Base-by-base conservation (phyloP, 148 eudicot genomes). In the Camellia lanceoleosa region DNA sequence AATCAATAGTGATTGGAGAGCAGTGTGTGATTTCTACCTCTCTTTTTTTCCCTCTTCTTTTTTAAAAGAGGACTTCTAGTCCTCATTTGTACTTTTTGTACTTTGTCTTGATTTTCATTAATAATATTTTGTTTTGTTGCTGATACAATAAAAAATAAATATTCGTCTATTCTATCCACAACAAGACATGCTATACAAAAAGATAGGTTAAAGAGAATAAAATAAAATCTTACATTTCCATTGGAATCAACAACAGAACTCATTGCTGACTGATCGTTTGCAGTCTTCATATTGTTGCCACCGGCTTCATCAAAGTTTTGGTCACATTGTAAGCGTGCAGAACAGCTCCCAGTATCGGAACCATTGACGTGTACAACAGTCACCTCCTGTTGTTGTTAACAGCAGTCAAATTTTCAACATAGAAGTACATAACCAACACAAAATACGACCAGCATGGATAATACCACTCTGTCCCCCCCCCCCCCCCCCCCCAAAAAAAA, bases 311-410 rank as follows among this genome's bases (percentile, higher is more conserved):
- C 79, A 7, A 49, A 74, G 79, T 80, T 83, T 63, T 68, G 43
- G 30, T 84, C 68, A 67, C 49, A 54, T 68, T 86, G 74, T 38
- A 68, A 71, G 79, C 58, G 79, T 70, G 58, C 68, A 44, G 75
- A 64, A 70, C 74, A 73, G 54, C 62, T 68, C 55, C 78, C 87
- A n/a, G 38, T 30, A 61, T 66, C 55, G 38, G 20, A 68, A 46
- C 70, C 81, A 51, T 58, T 63, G 20, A 30, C 44, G 41, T 43
- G 56, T 72, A 67, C 71, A 61, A n/a, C 60, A 71, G 85, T 80
- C 66, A 65, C 88, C 75, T 79, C 94, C 97, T 93, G 92, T 80
- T 82, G 79, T 80, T 52, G 79, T 80, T 52, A 89, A 81, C 84
- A 87, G 65, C 81, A 79, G 87, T 87, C 85, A 85, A 86, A 60